These are phyloP conservation scores for Physaria fendleri DNA, from an alignment of 345 rosid genomes.

Conservation along the genomic window DNA sequence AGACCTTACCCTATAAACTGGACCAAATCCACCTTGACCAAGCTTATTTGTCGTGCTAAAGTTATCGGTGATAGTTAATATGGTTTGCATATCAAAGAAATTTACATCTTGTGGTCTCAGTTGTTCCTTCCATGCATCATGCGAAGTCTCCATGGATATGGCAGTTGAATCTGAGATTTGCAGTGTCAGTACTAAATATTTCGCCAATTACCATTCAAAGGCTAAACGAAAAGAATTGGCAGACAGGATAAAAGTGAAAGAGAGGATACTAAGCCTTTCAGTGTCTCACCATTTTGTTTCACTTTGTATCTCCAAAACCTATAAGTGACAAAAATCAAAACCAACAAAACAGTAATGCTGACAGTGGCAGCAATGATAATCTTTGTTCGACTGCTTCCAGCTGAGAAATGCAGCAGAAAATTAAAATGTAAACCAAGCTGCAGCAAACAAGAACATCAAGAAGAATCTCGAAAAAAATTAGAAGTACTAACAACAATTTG, in stretches of 20 bases:
- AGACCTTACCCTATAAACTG: slow-evolving; percentile 24
- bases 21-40: slow-evolving; percentile 35
- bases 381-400: slow-evolving; percentile 25
- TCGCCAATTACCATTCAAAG: neutral
- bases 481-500: neutral
- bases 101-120: slow-evolving; percentile 20
- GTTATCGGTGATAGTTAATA: slow-evolving; percentile 23
- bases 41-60: slow-evolving; percentile 27
- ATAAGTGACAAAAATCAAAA: slow-evolving; percentile 9
- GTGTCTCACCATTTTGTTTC: slow-evolving; percentile 15
- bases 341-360: slow-evolving; percentile 3
- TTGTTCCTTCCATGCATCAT: slow-evolving; percentile 22
- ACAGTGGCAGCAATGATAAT: slow-evolving; percentile 15
- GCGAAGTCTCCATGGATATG: neutral
- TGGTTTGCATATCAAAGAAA: slow-evolving; percentile 27
- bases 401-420: slow-evolving; percentile 17
- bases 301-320: slow-evolving; percentile 18
- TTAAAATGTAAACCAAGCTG: neutral
- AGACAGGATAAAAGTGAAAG: neutral
- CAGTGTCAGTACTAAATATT: neutral
- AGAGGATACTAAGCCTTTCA: neutral
- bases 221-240: neutral
- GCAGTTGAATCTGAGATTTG: slow-evolving; percentile 8
- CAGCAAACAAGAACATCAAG: neutral
- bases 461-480: neutral